Evolutionary conservation across 768 basidiomycete genomes (phyloP), one percentile per base, ranked within the genome.

Genomic region (Clavulina sp.): DNA sequence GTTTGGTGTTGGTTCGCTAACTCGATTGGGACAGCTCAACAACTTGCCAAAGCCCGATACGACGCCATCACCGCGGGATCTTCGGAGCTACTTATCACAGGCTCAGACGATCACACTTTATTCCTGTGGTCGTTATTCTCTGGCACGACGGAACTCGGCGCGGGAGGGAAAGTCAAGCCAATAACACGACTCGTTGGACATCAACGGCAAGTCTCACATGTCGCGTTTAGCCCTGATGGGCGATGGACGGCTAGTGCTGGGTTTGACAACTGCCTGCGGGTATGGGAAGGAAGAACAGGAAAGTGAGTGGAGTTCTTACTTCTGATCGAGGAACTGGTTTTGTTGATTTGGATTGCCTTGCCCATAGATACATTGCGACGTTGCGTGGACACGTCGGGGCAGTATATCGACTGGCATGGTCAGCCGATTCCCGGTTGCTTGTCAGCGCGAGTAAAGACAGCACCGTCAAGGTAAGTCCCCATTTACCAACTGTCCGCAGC

Each of bases 91-190:
- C 70, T 93, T 57, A 93, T 96, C 63, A 88, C 91, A 4, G 92
- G 91, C 21, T 96, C 92, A 3, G 92, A 99, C 63, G 93, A 99
- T 64, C 93, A 96, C 64, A 99, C 93, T 0, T 77, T 96, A 48
- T 96, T 92, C 75, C 75, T 99, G 9, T 96, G 91, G 93, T 83
- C 87, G 30, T 69, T 80, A 38, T 84, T 88, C 70, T 71, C 78
- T 19, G 69, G 64, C 41, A 28, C 19, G 21, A 34, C 24, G 13
- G 50, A 54, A 64, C n/a, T 53, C 71, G 28, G 58, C 68, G 71
- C 58, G 55, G 60, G 54, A 47, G 64, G 72, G 6, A 77, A 74
- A 60, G 71, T 74, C 33, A 85, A 84, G 58, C 82, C 84, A 3
- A 53, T 80, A 18, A 75, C 85, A 5, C 74, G 93, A 16, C 68